Evolutionary conservation across 306 rosid genomes (phyloP).

Genomic region (Cicer judaicum): DNA sequence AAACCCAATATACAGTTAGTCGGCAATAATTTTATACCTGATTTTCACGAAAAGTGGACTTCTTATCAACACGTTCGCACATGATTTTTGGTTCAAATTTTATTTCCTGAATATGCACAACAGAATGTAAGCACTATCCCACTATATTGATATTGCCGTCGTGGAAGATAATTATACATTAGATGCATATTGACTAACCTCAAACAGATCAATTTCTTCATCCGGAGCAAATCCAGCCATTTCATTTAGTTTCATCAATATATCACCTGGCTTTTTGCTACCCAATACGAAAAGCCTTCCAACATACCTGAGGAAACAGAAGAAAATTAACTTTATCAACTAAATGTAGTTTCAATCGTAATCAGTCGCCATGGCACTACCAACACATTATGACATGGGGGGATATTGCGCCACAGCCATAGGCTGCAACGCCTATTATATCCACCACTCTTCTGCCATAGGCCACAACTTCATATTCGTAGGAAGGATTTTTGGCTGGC

Average conservation of each 20-base stretch:
- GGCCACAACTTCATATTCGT: neutral
- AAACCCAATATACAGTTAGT: neutral
- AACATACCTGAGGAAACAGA: constrained; percentile 63
- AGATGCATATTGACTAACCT: constrained; percentile 59
- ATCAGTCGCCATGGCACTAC: neutral
- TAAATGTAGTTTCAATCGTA: neutral
- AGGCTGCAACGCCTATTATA: neutral
- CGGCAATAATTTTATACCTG: constrained; percentile 60
- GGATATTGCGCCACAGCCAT: neutral
- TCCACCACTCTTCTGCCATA: neutral
- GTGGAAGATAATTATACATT: constrained; percentile 1
- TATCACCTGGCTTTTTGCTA: constrained; percentile 72
- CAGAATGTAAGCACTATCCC: constrained; percentile 27
- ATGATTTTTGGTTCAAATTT: constrained; percentile 82
- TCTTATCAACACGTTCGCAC: constrained; percentile 81
- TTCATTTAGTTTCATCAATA: constrained; percentile 68
- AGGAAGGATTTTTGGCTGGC: neutral
- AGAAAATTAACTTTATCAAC: neutral
- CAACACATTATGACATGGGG: neutral
- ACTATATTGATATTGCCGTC: neutral
- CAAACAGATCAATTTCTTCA: constrained; percentile 79
- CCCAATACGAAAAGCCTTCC: constrained; percentile 78
- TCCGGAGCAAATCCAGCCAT: constrained; percentile 84
- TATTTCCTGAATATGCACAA: constrained; percentile 66
- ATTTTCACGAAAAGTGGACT: constrained; percentile 62